Evolutionary conservation across 2,329 filamentous ascomycete genomes (phyloP).

Genomic region (Penicillium sclerotiorum): DNA sequence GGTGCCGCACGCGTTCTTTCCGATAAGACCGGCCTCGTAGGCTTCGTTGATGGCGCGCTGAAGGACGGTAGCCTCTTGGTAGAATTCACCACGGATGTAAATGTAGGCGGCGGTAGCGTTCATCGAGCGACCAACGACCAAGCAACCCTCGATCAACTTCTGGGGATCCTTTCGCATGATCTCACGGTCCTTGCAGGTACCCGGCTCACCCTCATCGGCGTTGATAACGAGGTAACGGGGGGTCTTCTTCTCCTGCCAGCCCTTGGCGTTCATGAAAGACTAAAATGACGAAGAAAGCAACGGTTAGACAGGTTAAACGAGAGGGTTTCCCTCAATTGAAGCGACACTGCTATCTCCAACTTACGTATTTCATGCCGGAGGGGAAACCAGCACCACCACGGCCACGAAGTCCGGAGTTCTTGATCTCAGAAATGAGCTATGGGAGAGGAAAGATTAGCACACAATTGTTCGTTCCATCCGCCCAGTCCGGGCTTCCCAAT

Average conservation of each 20-base stretch:
- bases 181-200: slow-evolving; percentile 98
- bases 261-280: slow-evolving; percentile 99
- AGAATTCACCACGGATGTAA: slow-evolving; percentile 98
- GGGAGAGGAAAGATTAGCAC: slow-evolving; percentile 28
- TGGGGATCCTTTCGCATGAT: slow-evolving; percentile 99
- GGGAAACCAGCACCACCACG: slow-evolving; percentile 98
- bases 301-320: neutral
- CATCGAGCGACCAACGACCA: slow-evolving; percentile 96
- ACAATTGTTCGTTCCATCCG: slow-evolving; percentile 2
- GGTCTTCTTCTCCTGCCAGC: slow-evolving; percentile 99
- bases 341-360: slow-evolving; percentile 39
- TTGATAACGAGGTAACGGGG: slow-evolving; percentile 95
- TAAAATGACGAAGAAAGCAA: slow-evolving; percentile 41
- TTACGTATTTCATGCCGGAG: slow-evolving; percentile 97
- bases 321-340: slow-evolving; percentile 9
- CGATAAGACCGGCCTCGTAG: slow-evolving; percentile 90
- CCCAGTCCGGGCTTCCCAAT: slow-evolving; percentile 4
- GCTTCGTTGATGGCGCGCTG: slow-evolving; percentile 97
- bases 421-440: slow-evolving; percentile 93
- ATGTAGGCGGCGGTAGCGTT: slow-evolving; percentile 99
- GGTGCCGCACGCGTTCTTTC: slow-evolving; percentile 95
- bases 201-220: slow-evolving; percentile 96
- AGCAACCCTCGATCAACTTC: slow-evolving; percentile 96
- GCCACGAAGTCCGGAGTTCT: slow-evolving; percentile 91
- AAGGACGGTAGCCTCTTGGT: slow-evolving; percentile 89